A percentile compares a stretch with the other conserved stretches of the same genome.
phyloP scores from a whole-genome alignment of 306 rosid species.

The Glycine soja region DNA sequence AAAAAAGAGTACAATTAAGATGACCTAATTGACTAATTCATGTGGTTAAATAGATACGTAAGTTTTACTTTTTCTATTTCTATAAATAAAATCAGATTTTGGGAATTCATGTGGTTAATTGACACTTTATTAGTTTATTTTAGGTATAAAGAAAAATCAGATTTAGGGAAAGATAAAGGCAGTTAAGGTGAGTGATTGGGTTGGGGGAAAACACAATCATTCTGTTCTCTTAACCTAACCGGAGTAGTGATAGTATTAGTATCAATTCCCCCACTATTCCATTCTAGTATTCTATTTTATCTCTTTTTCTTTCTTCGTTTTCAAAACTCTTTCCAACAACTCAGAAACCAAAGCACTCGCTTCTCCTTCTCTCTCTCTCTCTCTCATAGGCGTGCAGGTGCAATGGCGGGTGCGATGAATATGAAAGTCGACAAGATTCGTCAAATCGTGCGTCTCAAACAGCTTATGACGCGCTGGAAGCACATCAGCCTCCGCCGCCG shows the following conservation, averaged over 20 bases:
- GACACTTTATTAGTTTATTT: too few relatives aligned
- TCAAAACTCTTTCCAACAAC: not conserved
- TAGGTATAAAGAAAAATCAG: too few relatives aligned
- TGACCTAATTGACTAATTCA: too few relatives aligned
- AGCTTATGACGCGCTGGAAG: conserved; percentile 43
- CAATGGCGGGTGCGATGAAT: conserved; percentile 49
- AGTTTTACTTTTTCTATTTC: too few relatives aligned
- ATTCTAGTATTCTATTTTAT: not conserved
- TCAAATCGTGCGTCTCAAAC: conserved; percentile 56
- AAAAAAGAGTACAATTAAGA: too few relatives aligned
- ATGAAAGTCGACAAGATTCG: conserved; percentile 58
- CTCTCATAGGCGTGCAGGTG: not conserved
- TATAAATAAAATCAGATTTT: too few relatives aligned
- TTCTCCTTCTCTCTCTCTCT: not conserved
- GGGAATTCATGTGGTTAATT: too few relatives aligned
- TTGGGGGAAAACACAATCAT: conserved; percentile 2
- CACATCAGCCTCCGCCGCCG: conserved; percentile 34
- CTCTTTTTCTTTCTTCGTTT: not conserved
- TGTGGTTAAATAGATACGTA: too few relatives aligned
- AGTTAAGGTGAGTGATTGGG: not conserved
- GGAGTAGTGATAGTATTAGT: not conserved
- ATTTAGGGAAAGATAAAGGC: not conserved
- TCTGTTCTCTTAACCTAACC: not conserved
- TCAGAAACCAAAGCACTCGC: too few relatives aligned
- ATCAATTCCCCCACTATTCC: not conserved